A percentile compares a stretch with the other conserved stretches of the same genome.
Evolutionary conservation across 805 yeast genomes (phyloP).

Genomic region (Grigorovia jiainica): DNA sequence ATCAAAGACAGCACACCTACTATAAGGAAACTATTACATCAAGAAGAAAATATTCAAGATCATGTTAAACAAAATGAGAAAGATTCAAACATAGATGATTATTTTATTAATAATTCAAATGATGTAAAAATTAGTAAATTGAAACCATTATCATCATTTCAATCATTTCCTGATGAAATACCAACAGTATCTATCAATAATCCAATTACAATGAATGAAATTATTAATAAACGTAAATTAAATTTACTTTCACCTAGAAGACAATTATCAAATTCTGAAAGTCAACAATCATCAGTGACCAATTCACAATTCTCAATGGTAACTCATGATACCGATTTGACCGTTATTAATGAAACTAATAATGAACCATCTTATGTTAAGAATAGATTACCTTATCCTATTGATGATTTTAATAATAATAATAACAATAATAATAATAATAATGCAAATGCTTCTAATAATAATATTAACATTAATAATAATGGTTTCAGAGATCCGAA

Average conservation of each 20-base stretch:
- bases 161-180: conserved; percentile 10
- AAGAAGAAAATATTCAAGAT: too few species aligned
- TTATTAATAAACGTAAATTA: background rate
- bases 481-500: too few species aligned
- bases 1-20: too few species aligned
- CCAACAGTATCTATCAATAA: background rate
- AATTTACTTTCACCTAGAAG: conserved; percentile 16
- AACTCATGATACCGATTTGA: conserved; percentile 14
- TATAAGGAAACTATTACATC: too few species aligned
- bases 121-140: background rate
- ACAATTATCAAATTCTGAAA: conserved; percentile 19
- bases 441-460: too few species aligned
- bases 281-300: conserved; percentile 12
- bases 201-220: background rate
- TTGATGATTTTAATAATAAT: background rate
- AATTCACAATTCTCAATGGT: conserved; percentile 22
- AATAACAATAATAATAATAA: too few species aligned
- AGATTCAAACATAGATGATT: too few species aligned
- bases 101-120: too few species aligned
- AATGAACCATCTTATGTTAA: background rate
- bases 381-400: background rate
- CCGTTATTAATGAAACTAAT: conserved; percentile 3
- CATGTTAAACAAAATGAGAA: background rate
- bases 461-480: too few species aligned
- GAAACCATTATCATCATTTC: conserved; percentile 18